Conservation (phyloP, 441 rosid species). For the Populus trichocarpa region DNA sequence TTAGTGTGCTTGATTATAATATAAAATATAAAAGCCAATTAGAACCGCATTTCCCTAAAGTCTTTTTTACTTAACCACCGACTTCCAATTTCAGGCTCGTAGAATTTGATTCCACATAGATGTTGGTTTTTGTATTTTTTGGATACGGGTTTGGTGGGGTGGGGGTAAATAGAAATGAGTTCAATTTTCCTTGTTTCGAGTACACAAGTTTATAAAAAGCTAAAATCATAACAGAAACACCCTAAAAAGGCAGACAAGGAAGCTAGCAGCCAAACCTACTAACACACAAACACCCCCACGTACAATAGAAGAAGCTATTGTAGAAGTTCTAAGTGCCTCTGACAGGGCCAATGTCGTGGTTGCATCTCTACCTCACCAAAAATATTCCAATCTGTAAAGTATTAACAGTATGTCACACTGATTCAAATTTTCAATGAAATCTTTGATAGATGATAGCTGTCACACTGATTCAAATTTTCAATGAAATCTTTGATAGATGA, state of each 20-base stretch:
- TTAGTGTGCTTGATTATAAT: not conserved
- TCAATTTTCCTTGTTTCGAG: not conserved
- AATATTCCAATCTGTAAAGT: not conserved
- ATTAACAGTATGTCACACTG: not conserved
- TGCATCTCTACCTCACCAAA: not conserved
- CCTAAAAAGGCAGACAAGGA: not conserved
- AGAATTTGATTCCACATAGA: not conserved
- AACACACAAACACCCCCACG: not conserved
- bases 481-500: not conserved
- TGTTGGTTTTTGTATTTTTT: not conserved
- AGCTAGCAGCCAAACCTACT: not conserved
- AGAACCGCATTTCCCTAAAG: not conserved
- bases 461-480: not conserved
- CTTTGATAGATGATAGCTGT: not conserved
- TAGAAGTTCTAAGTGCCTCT: not conserved
- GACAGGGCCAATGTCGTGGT: not conserved
- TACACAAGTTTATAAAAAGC: not conserved
- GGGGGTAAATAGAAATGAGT: not conserved
- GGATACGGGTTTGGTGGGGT: not conserved
- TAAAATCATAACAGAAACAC: not conserved
- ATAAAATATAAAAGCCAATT: not conserved
- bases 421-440: not conserved
- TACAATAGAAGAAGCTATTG: not conserved
- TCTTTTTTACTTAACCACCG: not conserved
- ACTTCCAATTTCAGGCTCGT: not conserved